Evolutionary conservation across 2,329 filamentous ascomycete genomes (phyloP).

Genomic region (Celoporthe dispersa): DNA sequence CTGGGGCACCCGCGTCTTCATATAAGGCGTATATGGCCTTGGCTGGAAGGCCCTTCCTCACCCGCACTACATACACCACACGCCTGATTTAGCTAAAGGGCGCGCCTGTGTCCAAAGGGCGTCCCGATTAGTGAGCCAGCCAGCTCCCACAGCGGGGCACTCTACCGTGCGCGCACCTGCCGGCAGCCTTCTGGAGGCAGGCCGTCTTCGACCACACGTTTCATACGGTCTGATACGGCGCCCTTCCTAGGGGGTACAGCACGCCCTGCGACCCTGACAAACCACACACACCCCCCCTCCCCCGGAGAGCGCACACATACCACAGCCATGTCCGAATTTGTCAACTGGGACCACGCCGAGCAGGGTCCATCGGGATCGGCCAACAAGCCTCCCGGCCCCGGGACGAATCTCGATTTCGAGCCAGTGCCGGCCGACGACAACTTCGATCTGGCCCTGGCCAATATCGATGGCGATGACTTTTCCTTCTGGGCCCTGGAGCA

Average conservation of each 20-base stretch:
- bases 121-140: neutral
- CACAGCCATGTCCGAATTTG: slow-evolving; percentile 59
- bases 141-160: neutral
- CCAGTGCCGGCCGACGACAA: slow-evolving; percentile 37
- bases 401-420: slow-evolving; percentile 39
- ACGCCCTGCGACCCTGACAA: slow-evolving; percentile 20
- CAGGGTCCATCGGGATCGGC: slow-evolving; percentile 34
- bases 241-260: slow-evolving; percentile 17
- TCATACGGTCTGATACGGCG: slow-evolving; percentile 15
- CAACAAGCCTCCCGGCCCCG: slow-evolving; percentile 40
- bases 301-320: slow-evolving; percentile 28
- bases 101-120: neutral
- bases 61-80: neutral
- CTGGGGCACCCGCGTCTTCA: neutral
- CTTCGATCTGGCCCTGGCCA: slow-evolving; percentile 59
- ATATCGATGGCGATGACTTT: slow-evolving; percentile 63
- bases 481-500: slow-evolving; percentile 64
- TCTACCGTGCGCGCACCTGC: neutral
- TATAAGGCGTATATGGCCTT: neutral
- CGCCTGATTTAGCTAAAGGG: neutral
- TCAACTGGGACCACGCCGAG: slow-evolving; percentile 63
- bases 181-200: neutral
- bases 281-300: too few relatives aligned
- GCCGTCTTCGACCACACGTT: neutral
- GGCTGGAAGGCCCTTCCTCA: neutral